Percentiles rank a stretch among this genome's conserved stretches.
Conservation (phyloP, 805 yeast genomes). For the Yarrowia sp. region DNA sequence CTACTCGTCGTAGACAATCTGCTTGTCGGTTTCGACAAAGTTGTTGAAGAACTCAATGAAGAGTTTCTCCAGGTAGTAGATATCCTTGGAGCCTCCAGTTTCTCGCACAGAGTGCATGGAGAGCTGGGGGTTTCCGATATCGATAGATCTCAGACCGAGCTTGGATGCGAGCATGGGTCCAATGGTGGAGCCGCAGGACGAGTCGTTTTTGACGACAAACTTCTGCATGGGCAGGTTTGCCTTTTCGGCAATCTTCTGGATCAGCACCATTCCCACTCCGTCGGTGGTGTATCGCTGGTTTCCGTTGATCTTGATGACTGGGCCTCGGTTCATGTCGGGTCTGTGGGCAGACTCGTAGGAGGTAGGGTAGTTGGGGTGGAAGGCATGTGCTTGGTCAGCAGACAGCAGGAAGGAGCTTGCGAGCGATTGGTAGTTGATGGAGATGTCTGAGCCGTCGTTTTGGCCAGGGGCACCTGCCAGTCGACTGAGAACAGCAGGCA, state of each 20-base stretch:
- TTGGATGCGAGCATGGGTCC: slow-evolving; percentile 91
- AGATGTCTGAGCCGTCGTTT: slow-evolving; percentile 31
- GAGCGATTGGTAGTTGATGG: slow-evolving; percentile 33
- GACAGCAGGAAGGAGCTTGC: slow-evolving; percentile 79
- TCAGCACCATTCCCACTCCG: slow-evolving; percentile 77
- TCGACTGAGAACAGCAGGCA: slow-evolving; percentile 74
- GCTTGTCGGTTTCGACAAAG: slow-evolving; percentile 29
- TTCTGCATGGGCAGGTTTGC: slow-evolving; percentile 80
- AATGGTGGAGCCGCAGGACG: slow-evolving; percentile 94
- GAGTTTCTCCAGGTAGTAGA: slow-evolving; percentile 57
- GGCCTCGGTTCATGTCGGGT: slow-evolving; percentile 83
- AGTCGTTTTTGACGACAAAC: slow-evolving; percentile 88
- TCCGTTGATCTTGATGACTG: slow-evolving; percentile 90
- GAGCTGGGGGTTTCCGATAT: slow-evolving; percentile 86
- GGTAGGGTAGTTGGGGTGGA: slow-evolving; percentile 84
- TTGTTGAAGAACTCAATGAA: slow-evolving; percentile 56
- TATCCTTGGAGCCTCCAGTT: slow-evolving; percentile 78
- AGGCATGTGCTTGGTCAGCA: slow-evolving; percentile 96
- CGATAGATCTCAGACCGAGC: slow-evolving; percentile 82
- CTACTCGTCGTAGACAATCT: slow-evolving; percentile 26
- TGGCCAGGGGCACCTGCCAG: slow-evolving; percentile 42
- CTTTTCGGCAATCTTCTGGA: slow-evolving; percentile 65
- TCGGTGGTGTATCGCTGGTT: slow-evolving; percentile 95
- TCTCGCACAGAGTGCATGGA: slow-evolving; percentile 94
- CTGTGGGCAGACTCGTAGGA: slow-evolving; percentile 74